phyloP scores from a whole-genome alignment of 768 basidiomycete species.

The Suillus fuscotomentosus region DNA sequence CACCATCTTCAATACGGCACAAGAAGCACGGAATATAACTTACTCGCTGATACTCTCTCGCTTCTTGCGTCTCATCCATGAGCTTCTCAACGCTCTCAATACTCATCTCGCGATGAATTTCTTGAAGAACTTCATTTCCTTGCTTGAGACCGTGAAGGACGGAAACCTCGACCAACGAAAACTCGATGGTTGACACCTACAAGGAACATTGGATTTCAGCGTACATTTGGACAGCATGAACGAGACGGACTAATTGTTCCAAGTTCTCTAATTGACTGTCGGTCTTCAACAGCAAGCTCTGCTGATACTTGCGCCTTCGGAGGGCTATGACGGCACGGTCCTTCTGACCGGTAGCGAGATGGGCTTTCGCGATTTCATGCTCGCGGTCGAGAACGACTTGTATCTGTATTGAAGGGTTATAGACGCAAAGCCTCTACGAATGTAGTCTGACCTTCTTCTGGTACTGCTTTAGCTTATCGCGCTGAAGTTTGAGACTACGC shows the following conservation, averaged over 20 bases:
- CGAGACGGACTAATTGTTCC: constrained; percentile 73
- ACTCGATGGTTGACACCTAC: constrained; percentile 95
- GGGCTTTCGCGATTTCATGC: constrained; percentile 82
- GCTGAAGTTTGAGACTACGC: constrained; percentile 86
- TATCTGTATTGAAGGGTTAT: constrained; percentile 49
- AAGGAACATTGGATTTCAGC: background rate
- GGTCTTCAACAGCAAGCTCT: constrained; percentile 81
- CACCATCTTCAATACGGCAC: constrained; percentile 1
- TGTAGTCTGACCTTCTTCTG: constrained; percentile 74
- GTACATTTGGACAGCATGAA: background rate
- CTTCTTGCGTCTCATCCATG: constrained; percentile 90
- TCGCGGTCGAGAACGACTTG: constrained; percentile 86
- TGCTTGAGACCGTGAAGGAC: constrained; percentile 91
- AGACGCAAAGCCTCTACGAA: background rate
- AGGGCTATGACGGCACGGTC: constrained; percentile 86
- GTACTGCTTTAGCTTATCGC: constrained; percentile 94
- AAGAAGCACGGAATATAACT: constrained; percentile 16
- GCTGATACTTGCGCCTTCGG: constrained; percentile 91
- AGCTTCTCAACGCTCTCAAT: constrained; percentile 91
- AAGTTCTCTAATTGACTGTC: constrained; percentile 86
- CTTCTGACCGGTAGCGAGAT: constrained; percentile 80
- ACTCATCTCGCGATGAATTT: constrained; percentile 93
- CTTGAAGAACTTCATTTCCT: constrained; percentile 89
- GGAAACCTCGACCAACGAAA: constrained; percentile 90
- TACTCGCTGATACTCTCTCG: constrained; percentile 87